Conservation (phyloP, 2,329 filamentous ascomycete species). For the Exophiala spinifera region DNA sequence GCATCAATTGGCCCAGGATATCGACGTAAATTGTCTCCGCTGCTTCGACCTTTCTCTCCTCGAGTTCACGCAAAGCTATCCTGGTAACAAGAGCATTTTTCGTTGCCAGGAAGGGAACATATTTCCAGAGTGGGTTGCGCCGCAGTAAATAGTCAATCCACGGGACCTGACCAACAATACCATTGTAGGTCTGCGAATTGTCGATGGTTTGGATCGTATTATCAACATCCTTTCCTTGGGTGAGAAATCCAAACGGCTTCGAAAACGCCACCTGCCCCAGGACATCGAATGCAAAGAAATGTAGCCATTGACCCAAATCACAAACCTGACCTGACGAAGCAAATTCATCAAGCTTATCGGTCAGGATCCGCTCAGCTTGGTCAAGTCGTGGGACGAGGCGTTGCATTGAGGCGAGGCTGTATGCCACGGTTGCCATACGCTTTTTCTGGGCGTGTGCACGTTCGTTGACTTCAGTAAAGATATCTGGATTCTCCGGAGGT, state of each 20-base stretch:
- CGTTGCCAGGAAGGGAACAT: slow-evolving; percentile 43
- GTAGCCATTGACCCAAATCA: slow-evolving; percentile 45
- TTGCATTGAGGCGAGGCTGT: slow-evolving; percentile 29
- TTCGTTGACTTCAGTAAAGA: slow-evolving; percentile 55
- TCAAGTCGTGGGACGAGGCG: slow-evolving; percentile 30
- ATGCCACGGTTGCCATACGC: slow-evolving; percentile 38
- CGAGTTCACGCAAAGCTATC: slow-evolving; percentile 19
- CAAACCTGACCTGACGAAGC: slow-evolving; percentile 33
- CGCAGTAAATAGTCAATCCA: slow-evolving; percentile 49
- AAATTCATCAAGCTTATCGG: slow-evolving; percentile 43
- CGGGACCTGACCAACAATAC: slow-evolving; percentile 33
- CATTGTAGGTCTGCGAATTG: slow-evolving; percentile 35
- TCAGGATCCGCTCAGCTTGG: slow-evolving; percentile 44
- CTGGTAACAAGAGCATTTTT: slow-evolving; percentile 38
- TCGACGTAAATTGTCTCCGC: slow-evolving; percentile 36
- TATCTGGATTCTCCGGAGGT: slow-evolving; percentile 54
- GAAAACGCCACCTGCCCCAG: slow-evolving; percentile 39
- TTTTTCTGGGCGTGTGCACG: slow-evolving; percentile 40
- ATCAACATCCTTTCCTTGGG: slow-evolving; percentile 50
- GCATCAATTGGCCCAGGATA: slow-evolving; percentile 51
- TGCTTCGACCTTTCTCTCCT: slow-evolving; percentile 13
- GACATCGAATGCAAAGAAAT: slow-evolving; percentile 40
- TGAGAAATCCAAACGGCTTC: slow-evolving; percentile 52
- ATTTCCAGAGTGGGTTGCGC: slow-evolving; percentile 49
- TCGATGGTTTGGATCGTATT: slow-evolving; percentile 53